A percentile compares a stretch with the other conserved stretches of the same genome.
Conservation (phyloP, 2,329 filamentous ascomycete genomes). For the Penicillium griseofulvum region DNA sequence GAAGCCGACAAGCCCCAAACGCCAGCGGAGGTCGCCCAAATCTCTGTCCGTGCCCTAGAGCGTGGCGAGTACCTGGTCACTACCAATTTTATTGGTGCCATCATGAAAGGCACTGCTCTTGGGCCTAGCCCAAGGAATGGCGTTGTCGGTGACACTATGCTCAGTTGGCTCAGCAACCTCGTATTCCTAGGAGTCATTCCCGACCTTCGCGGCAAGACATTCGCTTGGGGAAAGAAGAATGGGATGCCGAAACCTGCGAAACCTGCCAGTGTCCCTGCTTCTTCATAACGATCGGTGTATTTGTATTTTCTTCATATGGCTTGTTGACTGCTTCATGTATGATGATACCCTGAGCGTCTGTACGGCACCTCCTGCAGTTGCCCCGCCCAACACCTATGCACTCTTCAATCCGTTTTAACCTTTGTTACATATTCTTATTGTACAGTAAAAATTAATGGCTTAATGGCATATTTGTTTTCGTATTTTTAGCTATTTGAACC, state of each 20-base stretch:
- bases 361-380: slow-evolving; percentile 8
- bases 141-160: slow-evolving; percentile 54
- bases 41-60: slow-evolving; percentile 71
- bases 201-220: slow-evolving; percentile 57
- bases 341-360: slow-evolving; percentile 28
- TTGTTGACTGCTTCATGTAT: slow-evolving; percentile 15
- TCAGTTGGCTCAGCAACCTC: slow-evolving; percentile 53
- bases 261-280: slow-evolving; percentile 1
- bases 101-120: slow-evolving; percentile 64
- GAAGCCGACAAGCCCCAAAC: slow-evolving; percentile 76
- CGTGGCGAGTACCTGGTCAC: slow-evolving; percentile 76
- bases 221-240: slow-evolving; percentile 57
- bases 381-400: slow-evolving; percentile 5
- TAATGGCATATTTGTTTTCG: neutral
- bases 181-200: slow-evolving; percentile 57
- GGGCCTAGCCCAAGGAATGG: slow-evolving; percentile 55
- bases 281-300: slow-evolving; percentile 5
- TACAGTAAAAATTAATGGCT: neutral
- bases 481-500: neutral
- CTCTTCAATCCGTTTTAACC: neutral
- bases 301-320: neutral
- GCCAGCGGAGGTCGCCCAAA: slow-evolving; percentile 71
- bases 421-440: slow-evolving; percentile 9
- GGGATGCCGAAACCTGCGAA: slow-evolving; percentile 37
- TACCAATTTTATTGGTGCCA: slow-evolving; percentile 66